Evolutionary conservation across 495 filamentous ascomycete species (phyloP), one percentile per base, ranked within the genome.

Genomic region (Podospora pseudopauciseta): DNA sequence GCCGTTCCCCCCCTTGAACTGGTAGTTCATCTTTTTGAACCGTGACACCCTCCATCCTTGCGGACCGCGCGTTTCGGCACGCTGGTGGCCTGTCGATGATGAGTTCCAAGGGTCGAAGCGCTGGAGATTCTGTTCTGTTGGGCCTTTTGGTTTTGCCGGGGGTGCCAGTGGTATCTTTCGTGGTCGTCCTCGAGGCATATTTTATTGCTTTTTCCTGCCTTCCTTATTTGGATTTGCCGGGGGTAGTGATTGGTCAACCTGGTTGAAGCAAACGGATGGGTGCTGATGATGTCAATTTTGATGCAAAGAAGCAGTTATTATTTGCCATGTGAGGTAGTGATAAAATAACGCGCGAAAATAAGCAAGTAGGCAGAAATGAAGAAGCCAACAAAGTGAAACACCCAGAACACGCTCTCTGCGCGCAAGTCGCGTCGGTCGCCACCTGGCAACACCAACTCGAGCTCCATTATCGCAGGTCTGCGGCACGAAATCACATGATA

Each of bases 101-200:
- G 90, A 90, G 78, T 92, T 93, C 91, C 91, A 97, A 39, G 90
- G 81, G 74, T 96, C 92, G 77, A 92, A 94, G 57, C 79, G 78
- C 72, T 83, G 81, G 71, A 79, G 74, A 30, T 68, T 73, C 13
- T 83, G 84, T 55, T 82, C 70, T 11, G 87, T 82, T 63, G 86
- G 85, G 66, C 78, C 54, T 67, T 39, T 39, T 39, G 23, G 23
- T 23, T 23, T 23, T 23, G 23, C 23, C 23, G 23, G 23, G 23
- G 23, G 23, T 23, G 23, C 23, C 1, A 23, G 23, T 23, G 74
- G 72, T 19, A 76, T 15, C 76, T 76, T 67, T 65, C 54, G 28
- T 39, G 34, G 34, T 11, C 34, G 34, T 6, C 34, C 34, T 39
- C 34, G 76, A 69, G 18, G 30, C 19, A 63, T 49, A 9, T 1